These are phyloP conservation scores for Pontederia crassipes DNA, from an alignment of 176 grass and related monocot species.

Conservation along the genomic window DNA sequence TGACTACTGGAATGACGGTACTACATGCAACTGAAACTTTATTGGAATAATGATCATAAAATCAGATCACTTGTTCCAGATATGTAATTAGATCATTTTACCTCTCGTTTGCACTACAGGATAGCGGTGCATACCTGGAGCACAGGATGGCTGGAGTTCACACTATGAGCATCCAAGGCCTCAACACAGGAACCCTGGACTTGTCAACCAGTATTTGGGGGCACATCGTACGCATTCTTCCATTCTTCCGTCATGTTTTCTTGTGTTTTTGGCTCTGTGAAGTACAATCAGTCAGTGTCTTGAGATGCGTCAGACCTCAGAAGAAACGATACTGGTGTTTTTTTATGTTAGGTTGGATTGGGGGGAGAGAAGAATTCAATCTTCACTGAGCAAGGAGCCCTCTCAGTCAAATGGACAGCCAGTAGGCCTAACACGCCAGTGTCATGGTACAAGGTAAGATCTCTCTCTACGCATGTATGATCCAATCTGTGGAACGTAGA, in stretches of 20 bases:
- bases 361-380: constrained; percentile 50
- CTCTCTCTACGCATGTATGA: constrained; percentile 4
- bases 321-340: too few relatives aligned
- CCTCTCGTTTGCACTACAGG: constrained; percentile 22
- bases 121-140: constrained; percentile 62
- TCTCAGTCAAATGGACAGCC: constrained; percentile 29
- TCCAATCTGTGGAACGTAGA: constrained; percentile 8
- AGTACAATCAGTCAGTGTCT: constrained; percentile 15
- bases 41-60: neutral
- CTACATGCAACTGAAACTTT: neutral
- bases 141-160: constrained; percentile 37
- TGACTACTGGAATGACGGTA: constrained; percentile 47
- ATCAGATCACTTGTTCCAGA: constrained; percentile 1
- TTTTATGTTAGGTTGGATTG: constrained; percentile 55
- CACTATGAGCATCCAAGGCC: constrained; percentile 51
- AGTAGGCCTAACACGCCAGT: constrained; percentile 23
- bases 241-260: neutral
- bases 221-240: constrained; percentile 51
- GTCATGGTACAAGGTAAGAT: constrained; percentile 77
- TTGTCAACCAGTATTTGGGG: constrained; percentile 58
- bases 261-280: neutral
- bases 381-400: constrained; percentile 37
- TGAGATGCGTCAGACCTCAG: too few relatives aligned
- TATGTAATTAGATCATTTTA: neutral
- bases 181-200: constrained; percentile 87